A percentile compares a stretch with the other conserved stretches of the same genome.
Evolutionary conservation across 352 stramenopile genomes (phyloP).

Genomic region (Pythium coloratum): DNA sequence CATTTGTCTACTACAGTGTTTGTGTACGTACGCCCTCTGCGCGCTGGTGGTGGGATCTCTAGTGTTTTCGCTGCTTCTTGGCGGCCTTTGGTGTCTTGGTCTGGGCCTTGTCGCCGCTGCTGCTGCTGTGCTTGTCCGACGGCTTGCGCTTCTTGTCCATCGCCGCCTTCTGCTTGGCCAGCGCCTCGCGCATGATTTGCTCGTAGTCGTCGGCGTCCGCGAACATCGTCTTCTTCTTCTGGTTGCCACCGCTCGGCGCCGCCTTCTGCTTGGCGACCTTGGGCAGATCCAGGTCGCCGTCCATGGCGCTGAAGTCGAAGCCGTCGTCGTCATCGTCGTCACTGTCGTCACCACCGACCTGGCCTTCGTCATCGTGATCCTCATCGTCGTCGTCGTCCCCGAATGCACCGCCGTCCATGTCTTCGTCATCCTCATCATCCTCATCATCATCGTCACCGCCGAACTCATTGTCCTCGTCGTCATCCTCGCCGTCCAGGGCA

Average conservation of each 20-base stretch:
- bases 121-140: background rate
- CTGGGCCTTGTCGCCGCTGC: background rate
- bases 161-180: slow-evolving; percentile 51
- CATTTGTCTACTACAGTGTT: slow-evolving; percentile 4
- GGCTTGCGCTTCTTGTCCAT: slow-evolving; percentile 44
- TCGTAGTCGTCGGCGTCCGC: slow-evolving; percentile 80
- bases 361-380: slow-evolving; percentile 23
- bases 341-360: slow-evolving; percentile 14
- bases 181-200: slow-evolving; percentile 59
- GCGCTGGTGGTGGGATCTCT: background rate
- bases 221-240: slow-evolving; percentile 73
- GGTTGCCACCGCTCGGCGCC: slow-evolving; percentile 28
- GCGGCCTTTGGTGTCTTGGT: background rate
- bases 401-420: slow-evolving; percentile 25
- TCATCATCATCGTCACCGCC: slow-evolving; percentile 35
- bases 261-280: slow-evolving; percentile 61
- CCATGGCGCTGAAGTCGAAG: slow-evolving; percentile 53
- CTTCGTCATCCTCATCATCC: slow-evolving; percentile 35
- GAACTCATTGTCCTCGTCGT: slow-evolving; percentile 28
- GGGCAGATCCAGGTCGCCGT: slow-evolving; percentile 32
- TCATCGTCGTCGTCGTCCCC: slow-evolving; percentile 25
- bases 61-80: slow-evolving; percentile 31
- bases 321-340: slow-evolving; percentile 22
- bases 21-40: background rate
- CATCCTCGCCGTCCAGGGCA: slow-evolving; percentile 45